Conservation (phyloP, 192 early-diverging fungal genomes). For the Backusella sp. region DNA sequence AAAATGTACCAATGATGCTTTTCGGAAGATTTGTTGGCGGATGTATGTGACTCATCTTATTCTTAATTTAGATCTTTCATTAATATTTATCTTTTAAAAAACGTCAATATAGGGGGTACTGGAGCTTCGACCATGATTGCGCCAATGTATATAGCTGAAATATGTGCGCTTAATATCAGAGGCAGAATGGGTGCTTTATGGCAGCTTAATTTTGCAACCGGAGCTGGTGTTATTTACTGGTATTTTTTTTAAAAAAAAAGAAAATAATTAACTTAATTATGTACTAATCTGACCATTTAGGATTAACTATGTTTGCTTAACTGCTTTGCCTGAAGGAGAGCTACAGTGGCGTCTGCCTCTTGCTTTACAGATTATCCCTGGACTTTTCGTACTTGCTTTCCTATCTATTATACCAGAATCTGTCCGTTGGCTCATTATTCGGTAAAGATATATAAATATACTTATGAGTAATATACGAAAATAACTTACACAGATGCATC, state of each 20-base stretch:
- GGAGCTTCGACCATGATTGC: slow-evolving; percentile 3
- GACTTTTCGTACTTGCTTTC: background rate
- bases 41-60: background rate
- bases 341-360: slow-evolving; percentile 19
- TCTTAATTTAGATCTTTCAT: background rate
- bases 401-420: slow-evolving; percentile 7
- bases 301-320: slow-evolving; percentile 9
- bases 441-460: background rate
- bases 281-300: slow-evolving; percentile 3
- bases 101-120: background rate
- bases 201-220: background rate
- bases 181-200: slow-evolving; percentile 15
- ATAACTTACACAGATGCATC: background rate
- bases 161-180: background rate
- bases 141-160: slow-evolving; percentile 16
- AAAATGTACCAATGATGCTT: slow-evolving; percentile 9
- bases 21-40: slow-evolving; percentile 8
- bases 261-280: background rate
- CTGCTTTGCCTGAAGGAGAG: background rate
- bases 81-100: background rate
- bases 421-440: slow-evolving; percentile 6
- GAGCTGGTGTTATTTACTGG: background rate
- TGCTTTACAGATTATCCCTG: slow-evolving; percentile 21
- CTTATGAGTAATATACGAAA: background rate
- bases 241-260: background rate